A percentile compares a stretch with the other conserved stretches of the same genome.
Evolutionary conservation across 2,329 filamentous ascomycete species (phyloP).

Genomic region (Dactylellina haptotyla): DNA sequence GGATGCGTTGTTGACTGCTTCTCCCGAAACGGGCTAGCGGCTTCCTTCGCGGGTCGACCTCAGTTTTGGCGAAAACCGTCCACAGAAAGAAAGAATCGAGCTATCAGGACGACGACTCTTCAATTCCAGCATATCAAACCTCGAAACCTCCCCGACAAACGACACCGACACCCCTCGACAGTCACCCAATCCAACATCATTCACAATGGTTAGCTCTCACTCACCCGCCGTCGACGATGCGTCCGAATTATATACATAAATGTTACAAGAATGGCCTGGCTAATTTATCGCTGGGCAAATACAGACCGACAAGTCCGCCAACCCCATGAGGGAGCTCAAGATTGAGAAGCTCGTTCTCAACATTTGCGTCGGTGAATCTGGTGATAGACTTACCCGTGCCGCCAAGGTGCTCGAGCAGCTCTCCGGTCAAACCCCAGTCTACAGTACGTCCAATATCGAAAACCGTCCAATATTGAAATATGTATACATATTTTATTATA

Average conservation of each 20-base stretch:
- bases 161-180: constrained; percentile 21
- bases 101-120: constrained; percentile 51
- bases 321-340: constrained; percentile 97
- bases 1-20: constrained; percentile 28
- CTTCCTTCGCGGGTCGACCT: constrained; percentile 1
- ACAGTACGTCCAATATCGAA: constrained; percentile 74
- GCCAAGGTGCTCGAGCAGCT: constrained; percentile 99
- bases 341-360: constrained; percentile 99
- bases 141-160: constrained; percentile 9
- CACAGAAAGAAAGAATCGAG: constrained; percentile 32
- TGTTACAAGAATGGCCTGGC: constrained; percentile 16
- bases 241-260: background rate
- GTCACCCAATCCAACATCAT: constrained; percentile 29
- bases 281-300: constrained; percentile 22
- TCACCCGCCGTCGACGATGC: background rate
- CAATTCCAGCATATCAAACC: constrained; percentile 26
- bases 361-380: constrained; percentile 99
- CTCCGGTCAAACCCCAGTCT: constrained; percentile 99
- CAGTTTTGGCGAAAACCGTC: constrained; percentile 41
- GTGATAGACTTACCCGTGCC: constrained; percentile 99
- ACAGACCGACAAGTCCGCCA: constrained; percentile 65
- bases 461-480: constrained; percentile 1
- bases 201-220: constrained; percentile 52
- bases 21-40: constrained; percentile 28
- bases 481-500: background rate